Conservation (phyloP, 2,329 filamentous ascomycete species). For the Fusarium sororula region DNA sequence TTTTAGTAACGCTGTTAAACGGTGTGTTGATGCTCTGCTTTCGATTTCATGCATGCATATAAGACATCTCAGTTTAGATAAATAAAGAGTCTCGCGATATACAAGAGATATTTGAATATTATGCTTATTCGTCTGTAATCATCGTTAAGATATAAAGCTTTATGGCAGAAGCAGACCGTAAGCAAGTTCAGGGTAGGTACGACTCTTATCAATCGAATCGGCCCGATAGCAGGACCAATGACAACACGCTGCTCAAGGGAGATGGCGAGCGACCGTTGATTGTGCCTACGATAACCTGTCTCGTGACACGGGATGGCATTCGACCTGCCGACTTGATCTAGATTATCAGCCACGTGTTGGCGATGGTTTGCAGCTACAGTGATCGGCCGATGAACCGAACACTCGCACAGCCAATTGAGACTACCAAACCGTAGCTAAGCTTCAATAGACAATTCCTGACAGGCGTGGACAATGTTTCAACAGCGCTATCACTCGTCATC, state of each 20-base stretch:
- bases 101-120: too few species aligned
- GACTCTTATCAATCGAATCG: background rate
- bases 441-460: background rate
- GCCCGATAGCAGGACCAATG: background rate
- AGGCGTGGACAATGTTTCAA: background rate
- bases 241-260: fast-evolving
- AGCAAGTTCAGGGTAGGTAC: background rate
- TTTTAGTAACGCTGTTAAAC: too few species aligned
- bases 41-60: fast-evolving
- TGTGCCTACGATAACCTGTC: too few species aligned
- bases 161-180: background rate
- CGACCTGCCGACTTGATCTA: background rate
- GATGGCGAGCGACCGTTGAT: fast-evolving
- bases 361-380: background rate
- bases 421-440: background rate
- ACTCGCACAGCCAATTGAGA: background rate
- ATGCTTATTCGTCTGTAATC: too few species aligned
- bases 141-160: background rate
- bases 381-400: background rate
- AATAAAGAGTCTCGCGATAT: too few species aligned
- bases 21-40: too few species aligned
- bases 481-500: background rate
- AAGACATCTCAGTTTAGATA: too few species aligned
- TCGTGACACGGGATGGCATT: background rate
- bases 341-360: background rate